Evolutionary conservation across 2,329 filamentous ascomycete species (phyloP), one percentile per base, ranked within the genome.

Genomic region (Nothomitra cinnamomea): DNA sequence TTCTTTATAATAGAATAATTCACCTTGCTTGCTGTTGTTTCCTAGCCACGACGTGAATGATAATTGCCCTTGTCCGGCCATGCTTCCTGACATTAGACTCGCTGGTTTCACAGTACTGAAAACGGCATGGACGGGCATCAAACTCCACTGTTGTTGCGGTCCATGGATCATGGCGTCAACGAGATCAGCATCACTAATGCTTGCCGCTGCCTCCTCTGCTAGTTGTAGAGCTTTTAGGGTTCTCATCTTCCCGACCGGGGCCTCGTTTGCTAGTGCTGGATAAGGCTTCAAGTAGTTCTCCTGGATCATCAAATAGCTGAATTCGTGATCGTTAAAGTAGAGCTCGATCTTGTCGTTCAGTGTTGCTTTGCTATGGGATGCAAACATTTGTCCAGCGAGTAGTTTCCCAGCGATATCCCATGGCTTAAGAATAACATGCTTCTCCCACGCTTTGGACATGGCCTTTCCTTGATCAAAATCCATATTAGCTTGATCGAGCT

Each of bases 291-390:
- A 75, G 61, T 98, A 98, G 64, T 98, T 98, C 67, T 98, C 94
- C 65, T 98, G 92, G 48, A 98, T 81, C 92, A 98, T 96, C 53
- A 98, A 73, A 63, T 83, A 92, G 62, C 88, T 95, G 69, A 96
- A 94, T 62, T 98, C 92, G 63, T 98, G 92, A 62, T 98, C 92
- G 66, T 98, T 96, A 74, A 98, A 98, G 67, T 98, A 98, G 1
- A 98, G 79, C 68, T 98, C 90, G 57, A 94, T 92, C 73, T 98
- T 98, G 67, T 98, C 90, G 64, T 96, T 96, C 36, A 98, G 72
- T 0, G 87, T 94, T 2, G 86, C 74, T 59, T 87, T 94, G 68
- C 87, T 94, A 51, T 82, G 80, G 3, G 82, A 77, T 22, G 85
- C 77, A 67, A 96, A 98, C 68, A 95, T 79, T 38, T 87, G 87